Conservation (phyloP, 1,284 basidiomycete species). For the Fomitopsis palustris region DNA sequence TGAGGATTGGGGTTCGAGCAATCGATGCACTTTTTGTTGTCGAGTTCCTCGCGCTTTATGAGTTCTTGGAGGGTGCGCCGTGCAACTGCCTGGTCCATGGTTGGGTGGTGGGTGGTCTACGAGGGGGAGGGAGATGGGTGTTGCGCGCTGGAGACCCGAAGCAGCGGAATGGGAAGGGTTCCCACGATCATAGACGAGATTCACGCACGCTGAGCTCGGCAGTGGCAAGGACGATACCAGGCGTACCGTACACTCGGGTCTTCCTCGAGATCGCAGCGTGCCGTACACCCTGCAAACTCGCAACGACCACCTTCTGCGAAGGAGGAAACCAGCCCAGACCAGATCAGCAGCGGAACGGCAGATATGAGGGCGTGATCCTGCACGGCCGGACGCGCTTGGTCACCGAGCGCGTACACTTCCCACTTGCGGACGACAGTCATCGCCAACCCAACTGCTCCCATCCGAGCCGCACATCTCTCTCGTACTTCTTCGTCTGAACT, state of each 20-base stretch:
- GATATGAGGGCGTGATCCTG: neutral
- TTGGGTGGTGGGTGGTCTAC: neutral
- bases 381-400: conserved; percentile 1
- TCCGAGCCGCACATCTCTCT: neutral
- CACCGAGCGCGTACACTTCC: conserved; percentile 2
- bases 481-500: neutral
- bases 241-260: conserved; percentile 3
- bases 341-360: neutral
- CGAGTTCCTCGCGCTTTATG: conserved; percentile 65
- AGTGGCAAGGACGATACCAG: neutral
- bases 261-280: neutral
- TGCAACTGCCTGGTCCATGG: conserved; percentile 66
- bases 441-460: neutral
- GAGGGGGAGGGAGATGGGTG: neutral
- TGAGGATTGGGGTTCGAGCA: conserved; percentile 86
- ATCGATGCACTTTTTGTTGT: conserved; percentile 78
- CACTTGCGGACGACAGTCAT: conserved; percentile 1
- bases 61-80: conserved; percentile 74
- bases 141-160: neutral
- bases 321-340: neutral
- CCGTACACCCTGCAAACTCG: neutral
- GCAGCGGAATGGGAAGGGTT: neutral
- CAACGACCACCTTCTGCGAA: neutral
- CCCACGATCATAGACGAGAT: conserved; percentile 1
- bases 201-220: neutral